Evolutionary conservation across 2,329 filamentous ascomycete genomes (phyloP), one percentile per base, ranked within the genome.

Genomic region (Elsinoe australis): DNA sequence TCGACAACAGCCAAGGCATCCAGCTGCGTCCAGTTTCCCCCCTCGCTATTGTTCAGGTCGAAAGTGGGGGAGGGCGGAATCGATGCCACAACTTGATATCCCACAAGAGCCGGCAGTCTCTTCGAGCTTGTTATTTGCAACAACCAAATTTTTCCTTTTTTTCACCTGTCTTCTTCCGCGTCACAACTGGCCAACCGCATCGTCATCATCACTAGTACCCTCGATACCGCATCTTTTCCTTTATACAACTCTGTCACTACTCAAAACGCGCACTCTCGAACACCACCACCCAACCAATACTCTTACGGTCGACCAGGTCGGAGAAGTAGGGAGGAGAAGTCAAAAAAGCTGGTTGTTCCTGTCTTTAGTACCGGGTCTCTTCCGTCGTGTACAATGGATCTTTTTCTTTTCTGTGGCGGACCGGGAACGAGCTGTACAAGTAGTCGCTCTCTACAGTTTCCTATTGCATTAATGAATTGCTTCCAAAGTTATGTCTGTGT

Each of bases 391-490:
- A 26, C 29, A 22, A 21, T 33, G 41, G 26, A 31, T 24, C 21
- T 32, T 31, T 32, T 14, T 34, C 22, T 34, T 32, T 34, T 32
- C 34, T 14, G 6, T 19, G 31, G 31, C 32, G 31, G 31, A 47
- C 28, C 31, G 31, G 44, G 44, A 47, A 47, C 8, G 21, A 35
- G 29, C 21, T 47, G 44, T 47, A 47, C 44, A 32, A 47, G 31
- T 47, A 47, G 44, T 47, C 44, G 18, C 44, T 47, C 44, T 47
- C 44, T 47, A 22, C 21, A 47, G 9, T 47, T 47, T 47, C 32
- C 44, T 47, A 18, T 34, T 35, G 44, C 31, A 34, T 41, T 41
- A 41, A 28, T 28, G 36, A 41, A 41, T 26, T 41, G 36, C 21
- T 41, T 41, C 26, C 21, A 41, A 41, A 2, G 26, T 28, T 14